Percentiles rank a stretch among this genome's conserved stretches.
These are phyloP conservation scores for Mycena olivaceomarginata DNA, from an alignment of 768 basidiomycete species.

Conservation along the genomic window DNA sequence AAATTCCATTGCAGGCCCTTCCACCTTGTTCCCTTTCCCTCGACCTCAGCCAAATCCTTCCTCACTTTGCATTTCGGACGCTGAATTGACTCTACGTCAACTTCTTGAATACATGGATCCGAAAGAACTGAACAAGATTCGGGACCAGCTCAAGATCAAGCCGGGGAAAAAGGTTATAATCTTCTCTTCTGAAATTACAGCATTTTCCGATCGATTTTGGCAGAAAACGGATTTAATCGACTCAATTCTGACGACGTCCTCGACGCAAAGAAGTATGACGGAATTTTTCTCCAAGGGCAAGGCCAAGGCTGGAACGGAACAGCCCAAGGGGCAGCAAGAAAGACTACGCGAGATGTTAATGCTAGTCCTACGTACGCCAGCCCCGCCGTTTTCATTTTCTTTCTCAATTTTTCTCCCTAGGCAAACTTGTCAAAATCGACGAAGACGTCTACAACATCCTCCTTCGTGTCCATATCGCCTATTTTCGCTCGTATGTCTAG, in stretches of 20 bases:
- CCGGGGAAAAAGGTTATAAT: slow-evolving; percentile 20
- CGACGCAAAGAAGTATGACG: slow-evolving; percentile 7
- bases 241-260: slow-evolving; percentile 10
- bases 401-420: slow-evolving; percentile 2
- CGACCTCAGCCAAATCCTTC: background rate
- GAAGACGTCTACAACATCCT: slow-evolving; percentile 17
- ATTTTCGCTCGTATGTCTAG: slow-evolving; percentile 29
- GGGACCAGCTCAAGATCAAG: slow-evolving; percentile 35
- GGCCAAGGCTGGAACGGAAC: slow-evolving; percentile 15
- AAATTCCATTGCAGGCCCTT: too few relatives aligned
- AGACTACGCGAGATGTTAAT: slow-evolving; percentile 32
- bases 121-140: slow-evolving; percentile 2
- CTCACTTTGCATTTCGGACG: slow-evolving; percentile 32
- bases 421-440: slow-evolving; percentile 25
- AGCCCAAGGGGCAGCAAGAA: slow-evolving; percentile 19
- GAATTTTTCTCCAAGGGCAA: slow-evolving; percentile 22
- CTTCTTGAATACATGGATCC: slow-evolving; percentile 32
- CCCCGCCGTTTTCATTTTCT: background rate
- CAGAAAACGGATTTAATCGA: slow-evolving; percentile 30
- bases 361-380: slow-evolving; percentile 16
- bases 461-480: slow-evolving; percentile 14
- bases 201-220: background rate
- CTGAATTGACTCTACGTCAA: slow-evolving; percentile 14
- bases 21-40: background rate
- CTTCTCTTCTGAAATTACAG: background rate